These are phyloP conservation scores for Irpex rosettiformis DNA, from an alignment of 1,284 basidiomycete genomes.

Conservation along the genomic window DNA sequence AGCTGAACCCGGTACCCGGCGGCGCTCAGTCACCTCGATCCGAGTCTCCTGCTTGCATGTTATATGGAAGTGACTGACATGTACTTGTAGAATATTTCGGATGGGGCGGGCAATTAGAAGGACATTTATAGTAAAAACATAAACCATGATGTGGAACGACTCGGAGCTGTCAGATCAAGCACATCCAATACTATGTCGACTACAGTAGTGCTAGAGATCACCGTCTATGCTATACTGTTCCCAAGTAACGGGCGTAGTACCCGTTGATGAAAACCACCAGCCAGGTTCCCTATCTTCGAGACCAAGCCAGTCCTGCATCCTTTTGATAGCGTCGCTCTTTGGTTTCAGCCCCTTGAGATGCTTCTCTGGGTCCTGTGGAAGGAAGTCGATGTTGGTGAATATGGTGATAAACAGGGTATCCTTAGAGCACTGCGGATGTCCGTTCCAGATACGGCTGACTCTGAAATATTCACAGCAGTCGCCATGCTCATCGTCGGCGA, in stretches of 20 bases:
- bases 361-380: neutral
- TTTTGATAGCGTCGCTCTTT: neutral
- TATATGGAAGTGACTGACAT: too few species aligned
- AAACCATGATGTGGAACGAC: too few species aligned
- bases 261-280: neutral
- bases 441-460: neutral
- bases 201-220: too few species aligned
- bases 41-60: too few species aligned
- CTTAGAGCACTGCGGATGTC: neutral
- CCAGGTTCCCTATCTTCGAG: neutral
- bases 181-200: too few species aligned
- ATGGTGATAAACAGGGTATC: neutral
- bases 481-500: neutral
- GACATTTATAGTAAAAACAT: too few species aligned
- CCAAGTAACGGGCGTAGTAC: neutral
- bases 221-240: neutral
- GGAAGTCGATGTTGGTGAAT: neutral
- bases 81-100: too few species aligned
- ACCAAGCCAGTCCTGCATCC: neutral
- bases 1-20: too few species aligned
- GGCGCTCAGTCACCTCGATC: too few species aligned
- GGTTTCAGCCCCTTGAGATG: neutral
- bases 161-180: too few species aligned
- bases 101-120: too few species aligned
- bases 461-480: neutral